These are phyloP conservation scores for Knoxdaviesia proteae DNA, from an alignment of 2,329 filamentous ascomycete species.

Conservation along the genomic window DNA sequence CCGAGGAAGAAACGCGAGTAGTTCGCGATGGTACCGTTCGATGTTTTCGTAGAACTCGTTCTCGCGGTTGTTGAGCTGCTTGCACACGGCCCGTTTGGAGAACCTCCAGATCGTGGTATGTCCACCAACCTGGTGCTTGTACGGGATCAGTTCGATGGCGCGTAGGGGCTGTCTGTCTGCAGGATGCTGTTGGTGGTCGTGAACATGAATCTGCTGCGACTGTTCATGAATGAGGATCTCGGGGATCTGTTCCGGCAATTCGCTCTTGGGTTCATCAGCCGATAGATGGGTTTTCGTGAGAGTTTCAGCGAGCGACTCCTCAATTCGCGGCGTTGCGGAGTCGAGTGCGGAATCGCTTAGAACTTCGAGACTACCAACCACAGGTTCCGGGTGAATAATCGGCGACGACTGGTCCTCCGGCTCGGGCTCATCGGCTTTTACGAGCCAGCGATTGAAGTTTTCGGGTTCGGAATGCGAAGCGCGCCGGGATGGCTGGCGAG, in stretches of 20 bases:
- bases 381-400: too few relatives aligned
- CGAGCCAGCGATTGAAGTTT: conserved; percentile 30
- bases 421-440: conserved; percentile 32
- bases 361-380: too few relatives aligned
- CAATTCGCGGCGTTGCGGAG: too few relatives aligned
- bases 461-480: conserved; percentile 9
- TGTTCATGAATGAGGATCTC: background rate
- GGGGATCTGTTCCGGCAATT: background rate
- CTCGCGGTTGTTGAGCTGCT: conserved; percentile 92
- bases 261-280: background rate
- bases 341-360: too few relatives aligned
- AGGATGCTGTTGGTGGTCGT: conserved; percentile 3
- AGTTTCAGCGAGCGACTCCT: background rate
- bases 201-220: background rate
- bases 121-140: conserved; percentile 90
- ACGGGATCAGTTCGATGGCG: conserved; percentile 89
- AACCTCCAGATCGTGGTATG: conserved; percentile 95
- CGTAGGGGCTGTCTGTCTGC: conserved; percentile 44
- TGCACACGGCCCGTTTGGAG: conserved; percentile 85
- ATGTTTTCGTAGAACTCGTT: conserved; percentile 98
- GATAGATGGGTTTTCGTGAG: background rate
- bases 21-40: conserved; percentile 72
- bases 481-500: background rate
- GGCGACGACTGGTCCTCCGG: conserved; percentile 11
- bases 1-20: conserved; percentile 81